Evolutionary conservation across 306 rosid genomes (phyloP).

Genomic region (Quercus cerris): DNA sequence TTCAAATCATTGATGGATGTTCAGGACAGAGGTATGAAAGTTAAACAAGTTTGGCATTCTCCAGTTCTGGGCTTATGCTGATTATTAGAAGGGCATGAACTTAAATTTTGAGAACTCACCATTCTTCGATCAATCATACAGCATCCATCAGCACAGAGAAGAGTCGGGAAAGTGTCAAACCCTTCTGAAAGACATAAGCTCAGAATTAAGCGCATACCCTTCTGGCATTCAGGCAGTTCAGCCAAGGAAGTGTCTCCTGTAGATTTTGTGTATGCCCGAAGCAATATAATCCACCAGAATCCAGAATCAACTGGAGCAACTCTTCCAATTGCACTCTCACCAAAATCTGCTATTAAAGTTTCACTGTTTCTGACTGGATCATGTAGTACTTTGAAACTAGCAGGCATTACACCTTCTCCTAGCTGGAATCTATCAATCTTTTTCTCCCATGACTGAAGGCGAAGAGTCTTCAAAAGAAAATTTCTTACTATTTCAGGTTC

Average conservation of each 20-base stretch:
- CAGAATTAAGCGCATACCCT: conserved; percentile 90
- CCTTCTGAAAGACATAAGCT: conserved; percentile 89
- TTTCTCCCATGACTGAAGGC: conserved; percentile 95
- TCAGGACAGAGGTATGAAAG: not conserved
- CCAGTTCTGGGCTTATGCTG: not conserved
- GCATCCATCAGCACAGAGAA: conserved; percentile 94
- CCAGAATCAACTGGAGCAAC: conserved; percentile 99
- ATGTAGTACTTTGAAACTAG: conserved; percentile 87
- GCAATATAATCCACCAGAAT: conserved; percentile 97
- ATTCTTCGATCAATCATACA: conserved; percentile 97
- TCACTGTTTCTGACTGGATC: conserved; percentile 71
- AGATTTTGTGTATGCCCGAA: conserved; percentile 86
- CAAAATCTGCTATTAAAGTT: conserved; percentile 85
- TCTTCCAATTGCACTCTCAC: conserved; percentile 96
- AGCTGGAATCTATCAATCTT: conserved; percentile 78
- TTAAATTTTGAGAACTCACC: conserved; percentile 48
- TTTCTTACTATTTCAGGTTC: conserved; percentile 79
- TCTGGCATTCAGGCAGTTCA: conserved; percentile 85
- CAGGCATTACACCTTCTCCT: conserved; percentile 98
- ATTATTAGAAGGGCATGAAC: conserved; percentile 1
- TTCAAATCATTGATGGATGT: not conserved
- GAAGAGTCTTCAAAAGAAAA: conserved; percentile 77
- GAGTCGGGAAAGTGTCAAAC: conserved; percentile 94
- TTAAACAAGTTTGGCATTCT: not conserved
- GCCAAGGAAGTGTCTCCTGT: conserved; percentile 88